Evolutionary conservation across 495 filamentous ascomycete species (phyloP).

Genomic region (Talaromyces borbonicus): DNA sequence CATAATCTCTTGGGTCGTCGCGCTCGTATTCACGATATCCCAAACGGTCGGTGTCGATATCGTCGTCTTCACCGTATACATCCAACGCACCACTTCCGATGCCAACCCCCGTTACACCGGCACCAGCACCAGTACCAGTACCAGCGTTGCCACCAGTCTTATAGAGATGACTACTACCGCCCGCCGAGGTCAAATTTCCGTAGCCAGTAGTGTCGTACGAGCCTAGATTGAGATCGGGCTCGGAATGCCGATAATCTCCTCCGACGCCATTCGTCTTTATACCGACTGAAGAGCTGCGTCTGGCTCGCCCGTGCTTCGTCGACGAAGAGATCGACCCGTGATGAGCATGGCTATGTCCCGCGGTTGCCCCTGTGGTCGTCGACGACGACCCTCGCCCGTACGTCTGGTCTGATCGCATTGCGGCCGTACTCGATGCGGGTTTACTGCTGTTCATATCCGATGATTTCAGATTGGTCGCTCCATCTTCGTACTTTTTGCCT

Average conservation of each 20-base stretch:
- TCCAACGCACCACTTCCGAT: not conserved
- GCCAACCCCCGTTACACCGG: too few relatives aligned
- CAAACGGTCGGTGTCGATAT: too few relatives aligned
- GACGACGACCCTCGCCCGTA: slow-evolving; percentile 17
- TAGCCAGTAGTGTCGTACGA: slow-evolving; percentile 12
- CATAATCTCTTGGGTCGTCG: slow-evolving; percentile 18
- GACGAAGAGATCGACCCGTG: slow-evolving; percentile 4
- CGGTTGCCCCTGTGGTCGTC: slow-evolving; percentile 9
- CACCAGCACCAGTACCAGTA: too few relatives aligned
- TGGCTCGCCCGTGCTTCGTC: slow-evolving; percentile 9
- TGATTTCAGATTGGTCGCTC: slow-evolving; percentile 10
- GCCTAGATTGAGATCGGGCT: slow-evolving; percentile 30
- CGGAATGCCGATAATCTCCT: slow-evolving; percentile 31
- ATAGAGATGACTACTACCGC: slow-evolving; percentile 17
- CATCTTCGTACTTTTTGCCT: slow-evolving; percentile 44
- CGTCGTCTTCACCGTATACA: slow-evolving; percentile 21
- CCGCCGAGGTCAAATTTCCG: slow-evolving; percentile 2
- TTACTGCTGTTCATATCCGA: slow-evolving; percentile 23
- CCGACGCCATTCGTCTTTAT: slow-evolving; percentile 11
- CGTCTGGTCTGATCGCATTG: slow-evolving; percentile 14
- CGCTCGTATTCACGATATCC: slow-evolving; percentile 20
- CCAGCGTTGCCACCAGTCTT: slow-evolving; percentile 17
- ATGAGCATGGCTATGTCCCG: slow-evolving; percentile 7
- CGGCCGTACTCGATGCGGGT: not conserved
- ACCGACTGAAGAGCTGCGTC: slow-evolving; percentile 29